Conservation (phyloP, 805 yeast genomes). For the Wickerhamiella bombiphila region DNA sequence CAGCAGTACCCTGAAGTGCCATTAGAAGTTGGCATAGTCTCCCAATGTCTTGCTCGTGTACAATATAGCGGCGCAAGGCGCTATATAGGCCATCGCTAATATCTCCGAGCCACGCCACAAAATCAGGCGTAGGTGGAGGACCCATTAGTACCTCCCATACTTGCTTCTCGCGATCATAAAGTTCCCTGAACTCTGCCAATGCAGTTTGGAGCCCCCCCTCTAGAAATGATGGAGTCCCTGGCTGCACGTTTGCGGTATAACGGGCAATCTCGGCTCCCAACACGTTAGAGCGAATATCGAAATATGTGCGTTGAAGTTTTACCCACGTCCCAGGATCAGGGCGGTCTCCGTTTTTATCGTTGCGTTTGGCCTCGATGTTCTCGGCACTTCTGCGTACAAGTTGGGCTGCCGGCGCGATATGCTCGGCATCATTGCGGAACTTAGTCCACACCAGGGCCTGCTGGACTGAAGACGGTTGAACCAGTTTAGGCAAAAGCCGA, state of each 20-base stretch:
- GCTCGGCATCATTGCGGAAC: conserved; percentile 12
- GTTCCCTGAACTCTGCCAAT: conserved; percentile 52
- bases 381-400: conserved; percentile 5
- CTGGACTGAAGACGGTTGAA: conserved; percentile 3
- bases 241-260: conserved; percentile 19
- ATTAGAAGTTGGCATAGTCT: conserved; percentile 51
- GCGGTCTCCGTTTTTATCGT: neutral
- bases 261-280: conserved; percentile 6
- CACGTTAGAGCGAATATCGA: conserved; percentile 3
- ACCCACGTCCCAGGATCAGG: no score
- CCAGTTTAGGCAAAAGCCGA: conserved; percentile 5
- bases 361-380: neutral
- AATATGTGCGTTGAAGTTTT: conserved; percentile 4
- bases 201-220: conserved; percentile 26
- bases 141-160: conserved; percentile 44
- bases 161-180: conserved; percentile 37
- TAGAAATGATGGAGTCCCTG: conserved; percentile 7
- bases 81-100: conserved; percentile 71
- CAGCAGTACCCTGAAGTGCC: conserved; percentile 5
- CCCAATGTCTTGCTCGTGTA: conserved; percentile 55
- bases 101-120: conserved; percentile 46
- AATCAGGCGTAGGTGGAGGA: conserved; percentile 20
- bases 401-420: conserved; percentile 5
- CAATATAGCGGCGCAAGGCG: conserved; percentile 44
- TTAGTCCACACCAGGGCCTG: conserved; percentile 16